These are phyloP conservation scores for Suaeda aralocaspica DNA, from an alignment of 148 eudicot species.

Conservation along the genomic window DNA sequence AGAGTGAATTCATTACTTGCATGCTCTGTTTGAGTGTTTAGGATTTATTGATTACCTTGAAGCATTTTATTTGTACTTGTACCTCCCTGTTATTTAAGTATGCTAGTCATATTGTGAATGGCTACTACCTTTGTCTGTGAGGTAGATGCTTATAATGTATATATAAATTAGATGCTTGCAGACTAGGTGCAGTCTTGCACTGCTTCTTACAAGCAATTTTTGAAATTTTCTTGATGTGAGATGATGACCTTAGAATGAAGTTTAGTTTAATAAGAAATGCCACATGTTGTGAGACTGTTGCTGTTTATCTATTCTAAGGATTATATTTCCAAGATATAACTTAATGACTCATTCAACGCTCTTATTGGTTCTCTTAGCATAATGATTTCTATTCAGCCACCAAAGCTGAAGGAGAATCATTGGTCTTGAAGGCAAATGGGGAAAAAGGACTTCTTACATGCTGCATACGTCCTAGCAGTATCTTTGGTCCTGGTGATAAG, in stretches of 20 bases:
- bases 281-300: no score
- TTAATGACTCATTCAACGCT: neutral
- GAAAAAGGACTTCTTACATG: constrained; percentile 82
- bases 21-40: no score
- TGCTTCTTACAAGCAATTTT: neutral
- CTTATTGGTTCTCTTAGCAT: constrained; percentile 41
- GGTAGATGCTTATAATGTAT: neutral
- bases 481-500: constrained; percentile 96
- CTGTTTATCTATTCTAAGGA: neutral
- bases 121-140: neutral
- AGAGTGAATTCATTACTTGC: no score
- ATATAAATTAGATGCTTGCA: neutral
- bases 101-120: neutral
- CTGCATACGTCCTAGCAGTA: constrained; percentile 89
- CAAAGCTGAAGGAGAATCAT: constrained; percentile 88
- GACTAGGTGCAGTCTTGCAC: neutral
- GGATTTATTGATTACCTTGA: no score
- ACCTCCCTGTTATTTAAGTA: neutral
- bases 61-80: no score
- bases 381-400: constrained; percentile 89
- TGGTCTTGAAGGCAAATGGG: constrained; percentile 85
- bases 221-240: neutral
- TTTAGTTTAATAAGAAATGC: no score
- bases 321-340: neutral
- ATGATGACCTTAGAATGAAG: neutral